Evolutionary conservation across 73 alveolate species (phyloP).

Genomic region (Uronychia binucleata): DNA sequence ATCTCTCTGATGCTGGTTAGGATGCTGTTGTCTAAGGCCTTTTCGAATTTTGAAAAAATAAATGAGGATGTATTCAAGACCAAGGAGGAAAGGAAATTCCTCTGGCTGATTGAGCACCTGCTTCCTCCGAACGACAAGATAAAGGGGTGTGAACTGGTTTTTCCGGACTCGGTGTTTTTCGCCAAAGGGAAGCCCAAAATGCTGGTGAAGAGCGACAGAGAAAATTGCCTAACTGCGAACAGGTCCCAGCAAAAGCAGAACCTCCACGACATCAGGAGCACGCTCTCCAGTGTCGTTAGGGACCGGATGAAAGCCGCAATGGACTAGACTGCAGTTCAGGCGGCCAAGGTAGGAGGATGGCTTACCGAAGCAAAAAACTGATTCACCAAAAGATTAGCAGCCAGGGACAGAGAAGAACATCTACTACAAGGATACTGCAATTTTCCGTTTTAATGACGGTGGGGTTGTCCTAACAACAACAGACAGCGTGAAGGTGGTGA

Average conservation of each 20-base stretch:
- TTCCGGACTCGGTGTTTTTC: conserved; percentile 23
- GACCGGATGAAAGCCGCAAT: not conserved
- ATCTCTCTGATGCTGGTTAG: not conserved
- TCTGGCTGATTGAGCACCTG: not conserved
- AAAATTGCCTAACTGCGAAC: not conserved
- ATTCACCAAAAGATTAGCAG: not conserved
- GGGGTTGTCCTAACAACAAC: not conserved
- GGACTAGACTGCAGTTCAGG: not conserved
- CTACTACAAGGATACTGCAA: conserved; percentile 15
- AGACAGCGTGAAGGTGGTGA: conserved; percentile 1
- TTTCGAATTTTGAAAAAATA: not conserved
- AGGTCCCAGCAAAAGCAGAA: not conserved
- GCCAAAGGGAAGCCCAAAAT: not conserved
- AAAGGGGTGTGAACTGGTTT: conserved; percentile 4
- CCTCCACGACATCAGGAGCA: not conserved
- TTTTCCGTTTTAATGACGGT: conserved; percentile 11
- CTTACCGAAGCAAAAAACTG: not conserved
- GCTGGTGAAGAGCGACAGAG: not conserved
- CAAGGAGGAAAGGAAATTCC: not conserved
- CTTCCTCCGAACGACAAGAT: conserved; percentile 16
- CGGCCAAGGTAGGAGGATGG: not conserved
- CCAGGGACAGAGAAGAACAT: conserved; percentile 10
- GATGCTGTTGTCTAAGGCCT: not conserved
- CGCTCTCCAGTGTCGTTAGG: not conserved
- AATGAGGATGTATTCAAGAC: not conserved